Conservation (phyloP, 208 protist genomes). For the Leishmania braziliensis region DNA sequence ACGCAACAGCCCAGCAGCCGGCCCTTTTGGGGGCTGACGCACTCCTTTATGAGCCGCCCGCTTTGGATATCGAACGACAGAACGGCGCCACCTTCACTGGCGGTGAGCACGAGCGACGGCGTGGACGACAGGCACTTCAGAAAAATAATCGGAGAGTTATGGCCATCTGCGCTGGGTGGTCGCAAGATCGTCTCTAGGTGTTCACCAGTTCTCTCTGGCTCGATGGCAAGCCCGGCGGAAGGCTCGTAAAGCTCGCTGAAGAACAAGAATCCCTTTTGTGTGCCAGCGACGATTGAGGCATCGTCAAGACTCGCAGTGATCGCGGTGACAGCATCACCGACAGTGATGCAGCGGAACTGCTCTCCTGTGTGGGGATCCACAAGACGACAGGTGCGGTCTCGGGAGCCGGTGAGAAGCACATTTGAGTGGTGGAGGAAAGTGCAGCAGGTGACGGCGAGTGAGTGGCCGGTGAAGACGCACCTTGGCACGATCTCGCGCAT, state of each 20-base stretch:
- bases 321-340: slow-evolving; percentile 63
- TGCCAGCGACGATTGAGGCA: slow-evolving; percentile 53
- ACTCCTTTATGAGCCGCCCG: slow-evolving; percentile 44
- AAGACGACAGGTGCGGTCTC: slow-evolving; percentile 73
- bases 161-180: slow-evolving; percentile 50
- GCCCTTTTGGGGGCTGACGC: slow-evolving; percentile 38
- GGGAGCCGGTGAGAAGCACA: slow-evolving; percentile 66
- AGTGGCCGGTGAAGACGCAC: slow-evolving; percentile 71
- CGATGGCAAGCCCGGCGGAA: background rate
- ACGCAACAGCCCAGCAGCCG: slow-evolving; percentile 55
- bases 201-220: slow-evolving; percentile 11
- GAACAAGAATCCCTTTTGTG: slow-evolving; percentile 55
- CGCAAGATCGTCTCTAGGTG: slow-evolving; percentile 28
- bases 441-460: slow-evolving; percentile 64
- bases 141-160: slow-evolving; percentile 68
- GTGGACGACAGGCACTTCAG: slow-evolving; percentile 25
- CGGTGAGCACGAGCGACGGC: slow-evolving; percentile 41
- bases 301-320: slow-evolving; percentile 49
- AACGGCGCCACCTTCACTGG: slow-evolving; percentile 59
- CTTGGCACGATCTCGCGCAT: slow-evolving; percentile 31
- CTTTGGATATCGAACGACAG: slow-evolving; percentile 55
- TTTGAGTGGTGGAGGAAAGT: slow-evolving; percentile 52
- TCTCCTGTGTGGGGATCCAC: slow-evolving; percentile 58
- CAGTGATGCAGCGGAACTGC: slow-evolving; percentile 50
- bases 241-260: slow-evolving; percentile 39